phyloP scores from a whole-genome alignment of 768 basidiomycete genomes.

The Hebeloma cylindrosporum region DNA sequence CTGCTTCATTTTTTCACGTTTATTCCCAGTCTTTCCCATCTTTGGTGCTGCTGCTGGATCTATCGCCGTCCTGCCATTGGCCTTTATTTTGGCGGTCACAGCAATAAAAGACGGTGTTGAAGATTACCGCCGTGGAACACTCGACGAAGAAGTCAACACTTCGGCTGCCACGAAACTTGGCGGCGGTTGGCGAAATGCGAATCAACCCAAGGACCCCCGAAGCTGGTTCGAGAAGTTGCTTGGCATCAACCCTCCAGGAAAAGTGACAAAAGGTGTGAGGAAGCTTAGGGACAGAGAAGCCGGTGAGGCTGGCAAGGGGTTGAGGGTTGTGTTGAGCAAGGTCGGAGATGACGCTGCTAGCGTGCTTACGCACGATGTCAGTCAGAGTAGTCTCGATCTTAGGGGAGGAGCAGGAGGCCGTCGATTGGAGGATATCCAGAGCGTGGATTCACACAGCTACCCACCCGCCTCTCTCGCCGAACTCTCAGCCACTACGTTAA shows the following conservation, averaged over 20 bases:
- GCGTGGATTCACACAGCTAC: slow-evolving; percentile 65
- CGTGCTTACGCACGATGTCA: slow-evolving; percentile 37
- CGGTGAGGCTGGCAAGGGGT: slow-evolving; percentile 52
- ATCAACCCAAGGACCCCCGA: slow-evolving; percentile 77
- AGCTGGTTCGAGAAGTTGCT: slow-evolving; percentile 75
- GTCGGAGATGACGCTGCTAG: slow-evolving; percentile 41
- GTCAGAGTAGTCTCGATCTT: slow-evolving; percentile 44
- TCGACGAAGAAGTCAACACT: slow-evolving; percentile 95
- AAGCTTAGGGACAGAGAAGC: slow-evolving; percentile 84
- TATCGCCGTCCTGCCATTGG: slow-evolving; percentile 79
- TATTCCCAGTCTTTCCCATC: slow-evolving; percentile 72
- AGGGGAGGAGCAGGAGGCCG: slow-evolving; percentile 46
- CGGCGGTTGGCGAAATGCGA: slow-evolving; percentile 84
- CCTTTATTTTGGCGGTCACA: slow-evolving; percentile 86
- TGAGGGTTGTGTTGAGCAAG: slow-evolving; percentile 62
- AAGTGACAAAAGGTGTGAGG: slow-evolving; percentile 80
- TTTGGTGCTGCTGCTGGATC: slow-evolving; percentile 87
- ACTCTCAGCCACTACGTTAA: slow-evolving; percentile 36
- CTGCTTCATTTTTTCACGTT: slow-evolving; percentile 7
- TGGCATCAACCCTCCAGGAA: slow-evolving; percentile 67
- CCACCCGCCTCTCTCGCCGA: slow-evolving; percentile 47
- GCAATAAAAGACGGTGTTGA: slow-evolving; percentile 96
- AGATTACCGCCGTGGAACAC: slow-evolving; percentile 84
- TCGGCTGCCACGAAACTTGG: slow-evolving; percentile 89
- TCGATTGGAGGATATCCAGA: slow-evolving; percentile 66